Base-by-base conservation (phyloP, 2,329 filamentous ascomycete species). In the Triangularia setosa region DNA sequence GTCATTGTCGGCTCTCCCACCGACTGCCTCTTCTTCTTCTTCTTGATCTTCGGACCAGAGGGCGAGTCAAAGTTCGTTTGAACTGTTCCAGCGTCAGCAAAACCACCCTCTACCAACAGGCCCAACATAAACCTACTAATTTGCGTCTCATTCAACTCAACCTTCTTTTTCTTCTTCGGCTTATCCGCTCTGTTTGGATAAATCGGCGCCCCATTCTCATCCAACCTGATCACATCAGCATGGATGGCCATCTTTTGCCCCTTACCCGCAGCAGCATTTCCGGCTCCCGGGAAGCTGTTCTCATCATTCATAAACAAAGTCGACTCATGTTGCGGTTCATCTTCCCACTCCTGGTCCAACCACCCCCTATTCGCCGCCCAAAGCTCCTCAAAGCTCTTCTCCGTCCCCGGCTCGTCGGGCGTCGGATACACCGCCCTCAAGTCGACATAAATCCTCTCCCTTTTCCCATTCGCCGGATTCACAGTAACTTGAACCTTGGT, bases 31-130 rank as follows among this genome's bases (percentile, higher is more conserved):
- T 90, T 95, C 75, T 90, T 95, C 75, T 90, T 95, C 75, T 91
- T 91, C 68, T 89, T 90, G 62, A 94, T 83, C 76, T 96, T 98
- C 3, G 87, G 88, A n/a, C 88, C 86, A 0, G 91, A 91, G 0
- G 93, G 94, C 1, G 94, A 97, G 72, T 95, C 92, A 62, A 98
- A 81, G 71, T 97, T 97, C 64, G 93, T 90, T 82, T 96, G 95
- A 76, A 98, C 92, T 95, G 70, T 66, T 28, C 65, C 44, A 8
- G 14, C 64, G 70, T 83, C 71, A 69, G 67, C 18, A 6, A 53
- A 25, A 11, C 7, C 35, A 12, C 14, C 40, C 35, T 7, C n/a
- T 27, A 12, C 23, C 18, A 6, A 40, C 4, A 44, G 3, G 7
- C 40, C 1, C 7, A 8, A 16, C 23, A 9, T 18, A 16, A 5